phyloP scores from a whole-genome alignment of 129 eudicot genomes.

The Artemisia annua region DNA sequence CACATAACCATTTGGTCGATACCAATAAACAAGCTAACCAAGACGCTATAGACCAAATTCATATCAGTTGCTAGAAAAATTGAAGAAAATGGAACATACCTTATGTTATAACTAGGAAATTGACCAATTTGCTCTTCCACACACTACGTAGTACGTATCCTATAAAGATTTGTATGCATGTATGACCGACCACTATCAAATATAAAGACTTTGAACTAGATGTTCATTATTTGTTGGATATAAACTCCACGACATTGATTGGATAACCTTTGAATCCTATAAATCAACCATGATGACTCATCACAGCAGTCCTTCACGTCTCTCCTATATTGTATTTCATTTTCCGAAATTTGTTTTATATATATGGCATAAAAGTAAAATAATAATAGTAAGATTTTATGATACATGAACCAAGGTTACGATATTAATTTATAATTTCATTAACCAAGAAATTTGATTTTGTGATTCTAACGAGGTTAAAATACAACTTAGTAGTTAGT shows the following conservation, averaged over 20 bases:
- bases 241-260: slow-evolving; percentile 14
- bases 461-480: too few relatives aligned
- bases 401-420: too few relatives aligned
- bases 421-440: too few relatives aligned
- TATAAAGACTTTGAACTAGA: not conserved
- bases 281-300: slow-evolving; percentile 24
- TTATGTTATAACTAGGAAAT: not conserved
- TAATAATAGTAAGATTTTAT: too few relatives aligned
- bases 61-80: not conserved
- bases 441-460: too few relatives aligned
- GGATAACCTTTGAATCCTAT: slow-evolving; percentile 25
- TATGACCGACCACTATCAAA: not conserved
- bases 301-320: slow-evolving; percentile 27
- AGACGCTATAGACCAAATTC: not conserved
- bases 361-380: too few relatives aligned
- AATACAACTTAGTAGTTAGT: too few relatives aligned
- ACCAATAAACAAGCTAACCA: not conserved
- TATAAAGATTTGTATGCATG: not conserved
- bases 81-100: slow-evolving; percentile 6
- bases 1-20: not conserved
- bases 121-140: not conserved
- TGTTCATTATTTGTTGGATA: slow-evolving; percentile 2
- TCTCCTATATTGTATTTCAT: not conserved
- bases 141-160: not conserved
- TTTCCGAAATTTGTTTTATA: not conserved